Base-by-base conservation (phyloP, 805 yeast genomes). In the Zygosaccharomyces bailii region DNA sequence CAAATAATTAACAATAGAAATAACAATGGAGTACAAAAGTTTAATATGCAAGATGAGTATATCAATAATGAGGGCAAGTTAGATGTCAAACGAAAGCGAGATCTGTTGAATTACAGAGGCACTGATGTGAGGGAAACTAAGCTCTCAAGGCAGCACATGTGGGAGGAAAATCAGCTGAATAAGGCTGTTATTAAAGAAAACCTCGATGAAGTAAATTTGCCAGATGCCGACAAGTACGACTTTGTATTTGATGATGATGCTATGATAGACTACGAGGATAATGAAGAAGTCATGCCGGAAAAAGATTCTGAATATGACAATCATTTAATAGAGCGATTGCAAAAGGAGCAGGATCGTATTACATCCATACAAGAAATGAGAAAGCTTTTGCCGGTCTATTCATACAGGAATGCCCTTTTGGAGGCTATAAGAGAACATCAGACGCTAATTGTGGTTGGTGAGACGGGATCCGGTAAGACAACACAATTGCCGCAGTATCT, bases 391-490 rank as follows among this genome's bases (percentile, higher is more conserved):
- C 97, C 97, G 0, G 95, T 89, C 1, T 88, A 72, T 55, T 66
- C 73, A 41, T 83, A 76, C 54, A 69, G 90, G 36, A 69, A 74
- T 2, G 73, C 78, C 25, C 72, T 90, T 13, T 62, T 90, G 23
- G 69, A 72, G 0, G 81, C 86, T 0, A 74, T 90, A 7, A 60
- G 65, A 18, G 67, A 74, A 20, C 74, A 84, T 53, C 96, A 86
- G 59, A 80, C 83, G 0, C 54, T 86, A 29, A 80, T 86, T 33
- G 79, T 86, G 24, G 91, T 86, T 31, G 95, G 95, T 46, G 95
- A 86, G 60, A 86, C 95, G 0, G 95, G 97, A 35, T 89, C 96
- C 0, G 97, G 97, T 57, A 90, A 90, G 58, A 90, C 97, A 0
- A 90, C 97, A 0, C 97, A 90, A 62, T 61, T 90, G 7, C 96